Conservation (phyloP, 768 basidiomycete genomes). For the Cyclocybe aegerita region DNA sequence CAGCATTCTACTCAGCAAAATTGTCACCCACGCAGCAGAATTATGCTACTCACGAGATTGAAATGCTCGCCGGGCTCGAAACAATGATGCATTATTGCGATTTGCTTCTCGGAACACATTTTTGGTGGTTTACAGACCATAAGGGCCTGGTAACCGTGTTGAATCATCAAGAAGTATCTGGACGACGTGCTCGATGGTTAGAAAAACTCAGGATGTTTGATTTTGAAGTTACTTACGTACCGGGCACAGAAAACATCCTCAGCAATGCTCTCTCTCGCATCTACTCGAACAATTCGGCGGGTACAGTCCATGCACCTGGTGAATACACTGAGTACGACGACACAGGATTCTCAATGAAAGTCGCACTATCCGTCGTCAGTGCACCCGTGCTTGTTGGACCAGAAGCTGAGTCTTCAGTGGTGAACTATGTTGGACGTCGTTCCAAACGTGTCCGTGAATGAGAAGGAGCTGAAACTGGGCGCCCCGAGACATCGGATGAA, state of each 20-base stretch:
- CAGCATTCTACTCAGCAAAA: constrained; percentile 28
- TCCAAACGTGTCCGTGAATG: too few relatives aligned
- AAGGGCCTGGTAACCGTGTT: constrained; percentile 19
- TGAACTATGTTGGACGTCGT: too few relatives aligned
- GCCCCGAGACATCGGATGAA: too few relatives aligned
- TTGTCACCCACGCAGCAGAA: constrained; percentile 27
- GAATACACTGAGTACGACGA: too few relatives aligned
- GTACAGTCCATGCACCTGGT: too few relatives aligned
- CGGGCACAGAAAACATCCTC: constrained; percentile 30
- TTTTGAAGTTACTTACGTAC: constrained; percentile 23
- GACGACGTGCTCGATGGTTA: constrained; percentile 9
- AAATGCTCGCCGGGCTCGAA: constrained; percentile 34
- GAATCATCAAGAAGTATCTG: constrained; percentile 6
- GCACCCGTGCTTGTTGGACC: too few relatives aligned
- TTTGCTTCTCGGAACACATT: constrained; percentile 24
- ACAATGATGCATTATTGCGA: constrained; percentile 22
- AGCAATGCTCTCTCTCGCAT: constrained; percentile 37
- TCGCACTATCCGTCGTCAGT: too few relatives aligned
- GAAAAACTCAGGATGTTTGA: constrained; percentile 34
- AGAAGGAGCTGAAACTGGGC: too few relatives aligned
- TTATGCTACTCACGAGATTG: constrained; percentile 19
- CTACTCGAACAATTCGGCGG: too few relatives aligned
- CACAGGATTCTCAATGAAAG: too few relatives aligned
- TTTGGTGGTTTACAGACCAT: constrained; percentile 31
- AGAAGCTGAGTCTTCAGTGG: too few relatives aligned